phyloP scores from a whole-genome alignment of 2,329 filamentous ascomycete species.

The Exophiala sideris region DNA sequence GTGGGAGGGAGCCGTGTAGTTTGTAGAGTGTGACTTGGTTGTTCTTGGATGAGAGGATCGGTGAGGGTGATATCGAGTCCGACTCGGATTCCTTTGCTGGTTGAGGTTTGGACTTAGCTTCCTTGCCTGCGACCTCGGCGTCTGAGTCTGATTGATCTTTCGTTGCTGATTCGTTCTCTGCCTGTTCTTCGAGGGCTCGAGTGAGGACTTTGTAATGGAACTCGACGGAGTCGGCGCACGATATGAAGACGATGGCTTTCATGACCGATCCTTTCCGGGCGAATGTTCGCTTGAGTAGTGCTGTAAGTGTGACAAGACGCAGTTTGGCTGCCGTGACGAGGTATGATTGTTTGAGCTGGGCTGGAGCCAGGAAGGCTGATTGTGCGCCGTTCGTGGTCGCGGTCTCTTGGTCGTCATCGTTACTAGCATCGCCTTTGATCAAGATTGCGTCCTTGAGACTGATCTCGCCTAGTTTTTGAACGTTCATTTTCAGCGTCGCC shows the following conservation, averaged over 20 bases:
- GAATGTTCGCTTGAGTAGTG: slow-evolving; percentile 82
- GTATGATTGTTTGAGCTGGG: slow-evolving; percentile 91
- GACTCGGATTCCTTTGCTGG: slow-evolving; percentile 1
- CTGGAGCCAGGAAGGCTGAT: slow-evolving; percentile 73
- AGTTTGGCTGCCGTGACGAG: slow-evolving; percentile 84
- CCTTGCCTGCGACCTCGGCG: neutral
- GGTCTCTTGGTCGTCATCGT: slow-evolving; percentile 56
- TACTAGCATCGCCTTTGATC: slow-evolving; percentile 65
- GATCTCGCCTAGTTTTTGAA: slow-evolving; percentile 89
- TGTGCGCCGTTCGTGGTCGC: slow-evolving; percentile 45
- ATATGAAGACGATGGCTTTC: slow-evolving; percentile 96
- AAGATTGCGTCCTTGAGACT: slow-evolving; percentile 90
- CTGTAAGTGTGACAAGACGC: slow-evolving; percentile 80
- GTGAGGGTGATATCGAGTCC: slow-evolving; percentile 63
- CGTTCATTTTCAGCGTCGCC: slow-evolving; percentile 96
- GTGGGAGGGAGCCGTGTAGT: slow-evolving; percentile 87
- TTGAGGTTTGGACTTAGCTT: slow-evolving; percentile 1
- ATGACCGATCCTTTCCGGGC: slow-evolving; percentile 84
- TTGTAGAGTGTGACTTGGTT: slow-evolving; percentile 79
- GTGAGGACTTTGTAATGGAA: slow-evolving; percentile 88
- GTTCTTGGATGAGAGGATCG: slow-evolving; percentile 69
- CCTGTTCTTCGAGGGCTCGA: slow-evolving; percentile 30
- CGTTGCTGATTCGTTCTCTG: slow-evolving; percentile 27
- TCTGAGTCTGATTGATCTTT: slow-evolving; percentile 27
- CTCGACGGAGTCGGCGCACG: slow-evolving; percentile 93